These are phyloP conservation scores for Aspergillus pseudotamarii DNA, from an alignment of 2,329 filamentous ascomycete species.

Conservation along the genomic window DNA sequence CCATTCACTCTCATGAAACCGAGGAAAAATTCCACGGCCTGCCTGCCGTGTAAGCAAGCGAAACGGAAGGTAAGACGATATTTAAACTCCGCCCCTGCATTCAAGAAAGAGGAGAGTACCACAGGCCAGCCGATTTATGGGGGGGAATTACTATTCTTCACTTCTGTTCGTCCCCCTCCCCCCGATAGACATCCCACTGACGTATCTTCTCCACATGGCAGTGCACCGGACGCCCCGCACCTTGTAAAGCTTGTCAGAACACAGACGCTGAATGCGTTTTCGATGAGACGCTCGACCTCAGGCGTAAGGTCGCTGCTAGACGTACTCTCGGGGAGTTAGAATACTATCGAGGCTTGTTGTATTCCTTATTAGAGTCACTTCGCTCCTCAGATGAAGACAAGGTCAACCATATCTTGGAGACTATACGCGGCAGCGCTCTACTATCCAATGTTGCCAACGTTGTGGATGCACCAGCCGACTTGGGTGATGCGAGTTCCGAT, in stretches of 20 bases:
- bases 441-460: conserved; percentile 29
- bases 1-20: conserved; percentile 28
- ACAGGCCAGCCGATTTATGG: not conserved
- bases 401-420: conserved; percentile 27
- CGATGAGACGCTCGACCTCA: conserved; percentile 38
- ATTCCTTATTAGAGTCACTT: conserved; percentile 33
- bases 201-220: conserved; percentile 15
- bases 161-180: not conserved
- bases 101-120: not conserved
- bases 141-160: not conserved
- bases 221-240: conserved; percentile 39
- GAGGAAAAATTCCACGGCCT: conserved; percentile 42
- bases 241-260: conserved; percentile 40
- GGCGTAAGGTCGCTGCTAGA: conserved; percentile 41
- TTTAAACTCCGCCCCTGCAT: not conserved
- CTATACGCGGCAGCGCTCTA: conserved; percentile 32
- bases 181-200: conserved; percentile 1
- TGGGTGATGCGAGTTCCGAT: conserved; percentile 23
- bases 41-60: conserved; percentile 38
- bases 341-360: conserved; percentile 36
- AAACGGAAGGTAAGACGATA: conserved; percentile 37
- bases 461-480: conserved; percentile 23
- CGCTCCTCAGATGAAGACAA: conserved; percentile 27
- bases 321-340: conserved; percentile 39
- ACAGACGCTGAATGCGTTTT: conserved; percentile 36